Evolutionary conservation across 768 basidiomycete species (phyloP), one percentile per base, ranked within the genome.

Genomic region (Naganishia onofrii): DNA sequence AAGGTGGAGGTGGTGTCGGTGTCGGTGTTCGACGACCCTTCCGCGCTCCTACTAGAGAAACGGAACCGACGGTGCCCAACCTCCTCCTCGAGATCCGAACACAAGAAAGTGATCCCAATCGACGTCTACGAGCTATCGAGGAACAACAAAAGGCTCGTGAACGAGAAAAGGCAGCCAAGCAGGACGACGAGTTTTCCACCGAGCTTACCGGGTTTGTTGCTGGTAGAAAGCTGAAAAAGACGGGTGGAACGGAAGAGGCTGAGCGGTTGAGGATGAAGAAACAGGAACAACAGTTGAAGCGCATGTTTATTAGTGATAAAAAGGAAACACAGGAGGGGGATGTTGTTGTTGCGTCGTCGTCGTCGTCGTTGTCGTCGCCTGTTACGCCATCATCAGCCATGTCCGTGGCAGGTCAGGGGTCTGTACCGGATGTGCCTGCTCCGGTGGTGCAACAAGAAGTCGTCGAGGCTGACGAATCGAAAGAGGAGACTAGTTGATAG

Each of bases 211-310:
- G 90, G 4, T 97, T 98, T 81, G 93, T 99, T 65, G 85, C 83
- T 4, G 87, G 88, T 71, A 90, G 90, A 84, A 93, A 90, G 83
- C 82, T 99, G 79, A 91, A 88, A 84, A 89, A 93, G 90, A 99
- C 94, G 21, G 95, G 94, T 31, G 94, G 93, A 17, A 90, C 92
- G 28, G 92, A 94, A 80, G 92, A 95, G 82, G 86, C 84, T 28
- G 95, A 99, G 82, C 85, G 95, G 68, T 85, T 94, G 74, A 84
- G 94, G 75, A 90, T 93, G 84, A 87, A 87, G 78, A 84, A 88
- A 80, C 92, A 90, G 77, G 93, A 93, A 66, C 80, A 87, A 82
- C 88, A 91, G 26, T 82, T 98, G 73, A 93, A 89, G 83, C 90
- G 90, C 34, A 95, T 97, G 91, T 93, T 93, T 71, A 44, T 93